Conservation (phyloP, 2,329 filamentous ascomycete species). For the Talaromyces sp. region DNA sequence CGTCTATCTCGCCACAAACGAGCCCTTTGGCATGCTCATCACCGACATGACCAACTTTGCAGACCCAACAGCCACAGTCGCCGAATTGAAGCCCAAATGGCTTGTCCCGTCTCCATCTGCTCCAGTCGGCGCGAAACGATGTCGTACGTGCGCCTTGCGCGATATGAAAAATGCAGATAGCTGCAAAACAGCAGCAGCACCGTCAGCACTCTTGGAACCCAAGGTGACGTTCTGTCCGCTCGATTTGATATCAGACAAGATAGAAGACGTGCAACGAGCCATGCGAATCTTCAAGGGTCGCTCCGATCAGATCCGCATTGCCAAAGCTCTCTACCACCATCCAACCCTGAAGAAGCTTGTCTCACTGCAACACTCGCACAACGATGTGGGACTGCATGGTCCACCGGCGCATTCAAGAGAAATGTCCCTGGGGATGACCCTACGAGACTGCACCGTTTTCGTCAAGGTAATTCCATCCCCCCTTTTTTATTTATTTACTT, state of each 20-base stretch:
- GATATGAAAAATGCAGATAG: constrained; percentile 40
- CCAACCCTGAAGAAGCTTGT: constrained; percentile 29
- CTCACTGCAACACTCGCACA: constrained; percentile 27
- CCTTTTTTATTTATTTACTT: too few relatives aligned
- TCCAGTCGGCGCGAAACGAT: constrained; percentile 57
- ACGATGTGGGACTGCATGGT: constrained; percentile 30
- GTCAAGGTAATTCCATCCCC: too few relatives aligned
- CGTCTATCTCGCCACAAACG: constrained; percentile 49
- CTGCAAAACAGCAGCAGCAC: background rate
- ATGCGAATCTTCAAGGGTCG: constrained; percentile 32
- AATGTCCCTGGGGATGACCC: constrained; percentile 69
- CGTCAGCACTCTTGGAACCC: background rate
- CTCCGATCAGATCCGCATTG: constrained; percentile 32
- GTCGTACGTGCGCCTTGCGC: constrained; percentile 66
- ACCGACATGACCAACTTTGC: constrained; percentile 61
- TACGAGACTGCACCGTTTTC: constrained; percentile 74
- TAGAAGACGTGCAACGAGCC: constrained; percentile 40
- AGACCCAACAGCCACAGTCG: constrained; percentile 34
- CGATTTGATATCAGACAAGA: constrained; percentile 51
- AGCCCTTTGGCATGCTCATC: constrained; percentile 62
- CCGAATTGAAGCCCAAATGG: constrained; percentile 86
- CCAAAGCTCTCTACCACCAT: constrained; percentile 29
- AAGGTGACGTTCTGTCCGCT: constrained; percentile 56
- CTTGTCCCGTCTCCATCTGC: constrained; percentile 69
- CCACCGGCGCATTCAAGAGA: constrained; percentile 33